A percentile compares a stretch with the other conserved stretches of the same genome.
Conservation (phyloP, 2,329 filamentous ascomycete genomes). For the Pseudocercospora crystallina region DNA sequence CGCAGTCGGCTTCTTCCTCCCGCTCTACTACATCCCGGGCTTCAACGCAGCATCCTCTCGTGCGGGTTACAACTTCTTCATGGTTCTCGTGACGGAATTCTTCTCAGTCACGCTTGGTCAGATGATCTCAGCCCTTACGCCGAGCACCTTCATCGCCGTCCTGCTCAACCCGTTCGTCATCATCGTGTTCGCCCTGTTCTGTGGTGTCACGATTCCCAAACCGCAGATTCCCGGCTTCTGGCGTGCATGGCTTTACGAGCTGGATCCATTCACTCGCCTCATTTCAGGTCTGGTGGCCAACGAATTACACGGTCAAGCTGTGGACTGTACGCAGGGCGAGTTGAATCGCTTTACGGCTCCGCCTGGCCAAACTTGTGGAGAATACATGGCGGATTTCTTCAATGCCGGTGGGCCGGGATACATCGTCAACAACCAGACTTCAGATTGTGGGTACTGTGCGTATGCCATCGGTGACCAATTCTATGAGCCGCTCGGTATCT, state of each 20-base stretch:
- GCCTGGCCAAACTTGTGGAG: slow-evolving; percentile 64
- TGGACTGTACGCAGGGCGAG: slow-evolving; percentile 62
- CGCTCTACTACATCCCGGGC: slow-evolving; percentile 80
- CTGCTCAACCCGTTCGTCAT: slow-evolving; percentile 81
- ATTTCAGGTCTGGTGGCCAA: slow-evolving; percentile 79
- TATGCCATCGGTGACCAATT: slow-evolving; percentile 80
- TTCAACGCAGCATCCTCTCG: slow-evolving; percentile 63
- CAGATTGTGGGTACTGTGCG: slow-evolving; percentile 75
- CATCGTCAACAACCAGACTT: slow-evolving; percentile 64
- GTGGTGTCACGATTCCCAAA: slow-evolving; percentile 78
- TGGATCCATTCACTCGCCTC: slow-evolving; percentile 79
- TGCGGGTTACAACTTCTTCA: slow-evolving; percentile 84
- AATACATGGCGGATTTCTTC: slow-evolving; percentile 75
- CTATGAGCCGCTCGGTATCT: slow-evolving; percentile 65
- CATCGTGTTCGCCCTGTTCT: slow-evolving; percentile 82
- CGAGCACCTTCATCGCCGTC: slow-evolving; percentile 73
- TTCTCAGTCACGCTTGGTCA: slow-evolving; percentile 82
- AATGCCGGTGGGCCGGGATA: slow-evolving; percentile 68
- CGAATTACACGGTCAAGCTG: slow-evolving; percentile 65
- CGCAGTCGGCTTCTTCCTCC: slow-evolving; percentile 76
- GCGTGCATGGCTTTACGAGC: slow-evolving; percentile 77
- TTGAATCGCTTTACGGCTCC: slow-evolving; percentile 69
- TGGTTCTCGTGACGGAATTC: slow-evolving; percentile 77
- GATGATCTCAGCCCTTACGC: slow-evolving; percentile 72
- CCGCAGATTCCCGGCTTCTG: slow-evolving; percentile 77